Evolutionary conservation across 2,329 filamentous ascomycete genomes (phyloP).

Genomic region (Ophiostoma tasmaniense): DNA sequence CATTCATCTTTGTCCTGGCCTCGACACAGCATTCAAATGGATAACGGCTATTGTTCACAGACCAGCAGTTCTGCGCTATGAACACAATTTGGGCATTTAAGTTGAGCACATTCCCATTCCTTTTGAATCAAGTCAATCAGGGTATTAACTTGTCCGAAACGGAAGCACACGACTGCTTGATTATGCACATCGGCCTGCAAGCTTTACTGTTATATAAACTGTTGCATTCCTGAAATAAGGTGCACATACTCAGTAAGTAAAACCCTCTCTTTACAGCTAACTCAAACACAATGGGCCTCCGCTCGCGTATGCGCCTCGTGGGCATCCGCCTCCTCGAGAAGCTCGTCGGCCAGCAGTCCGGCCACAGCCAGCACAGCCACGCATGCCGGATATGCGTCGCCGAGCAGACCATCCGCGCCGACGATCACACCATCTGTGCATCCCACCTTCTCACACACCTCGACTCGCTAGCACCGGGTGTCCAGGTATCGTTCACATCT

Average conservation of each 20-base stretch:
- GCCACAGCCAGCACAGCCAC: neutral
- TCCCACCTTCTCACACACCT: conserved; percentile 19
- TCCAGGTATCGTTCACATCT: conserved; percentile 7
- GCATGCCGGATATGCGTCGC: conserved; percentile 6
- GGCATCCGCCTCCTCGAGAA: neutral
- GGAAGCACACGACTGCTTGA: neutral
- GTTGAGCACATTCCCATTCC: neutral
- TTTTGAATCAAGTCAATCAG: neutral
- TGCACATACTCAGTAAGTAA: too few relatives aligned
- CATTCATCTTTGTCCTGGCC: too few relatives aligned
- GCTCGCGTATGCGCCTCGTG: neutral
- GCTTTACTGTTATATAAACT: neutral
- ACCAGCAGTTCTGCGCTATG: neutral
- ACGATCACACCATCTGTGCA: conserved; percentile 15
- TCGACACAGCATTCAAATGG: neutral
- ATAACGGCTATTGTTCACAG: neutral
- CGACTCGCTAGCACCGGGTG: neutral
- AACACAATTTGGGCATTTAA: neutral
- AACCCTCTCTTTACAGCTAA: neutral
- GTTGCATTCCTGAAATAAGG: neutral
- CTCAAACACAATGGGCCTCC: neutral
- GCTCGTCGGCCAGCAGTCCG: neutral
- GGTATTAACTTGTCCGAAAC: neutral
- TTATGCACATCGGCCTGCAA: neutral
- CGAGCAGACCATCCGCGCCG: neutral